phyloP scores from a whole-genome alignment of 2,329 filamentous ascomycete genomes.

The Ceratocystis colombiana region DNA sequence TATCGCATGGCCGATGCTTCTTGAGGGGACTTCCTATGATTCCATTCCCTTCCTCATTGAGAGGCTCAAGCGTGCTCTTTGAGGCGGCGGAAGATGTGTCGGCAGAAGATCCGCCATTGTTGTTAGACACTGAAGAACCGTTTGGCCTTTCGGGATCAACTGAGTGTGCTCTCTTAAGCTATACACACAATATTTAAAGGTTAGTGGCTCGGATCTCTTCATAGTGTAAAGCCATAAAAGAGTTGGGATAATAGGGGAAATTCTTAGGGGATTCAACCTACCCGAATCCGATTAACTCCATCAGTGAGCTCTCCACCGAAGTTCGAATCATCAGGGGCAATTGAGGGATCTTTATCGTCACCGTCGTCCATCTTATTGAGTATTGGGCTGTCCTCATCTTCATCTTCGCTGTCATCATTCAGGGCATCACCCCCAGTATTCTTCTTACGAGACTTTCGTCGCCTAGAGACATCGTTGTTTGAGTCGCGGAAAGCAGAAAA shows the following conservation, averaged over 20 bases:
- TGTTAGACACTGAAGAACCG: constrained; percentile 37
- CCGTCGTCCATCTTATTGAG: constrained; percentile 56
- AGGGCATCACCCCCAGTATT: constrained; percentile 54
- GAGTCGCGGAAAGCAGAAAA: constrained; percentile 80
- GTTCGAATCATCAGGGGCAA: constrained; percentile 61
- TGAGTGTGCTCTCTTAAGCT: constrained; percentile 76
- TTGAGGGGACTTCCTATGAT: constrained; percentile 61
- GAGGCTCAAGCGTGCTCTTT: constrained; percentile 23
- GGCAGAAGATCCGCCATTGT: constrained; percentile 26
- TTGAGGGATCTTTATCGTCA: constrained; percentile 49
- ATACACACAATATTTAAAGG: neutral
- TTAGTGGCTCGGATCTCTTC: neutral
- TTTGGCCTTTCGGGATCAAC: constrained; percentile 48
- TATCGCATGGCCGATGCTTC: constrained; percentile 55
- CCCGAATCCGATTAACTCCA: constrained; percentile 71
- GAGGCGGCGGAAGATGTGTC: constrained; percentile 17
- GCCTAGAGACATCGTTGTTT: constrained; percentile 44
- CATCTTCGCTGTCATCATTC: constrained; percentile 61
- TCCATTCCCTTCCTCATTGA: constrained; percentile 25
- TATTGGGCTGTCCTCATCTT: constrained; percentile 56
- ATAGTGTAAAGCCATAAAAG: neutral
- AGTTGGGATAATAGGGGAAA: neutral
- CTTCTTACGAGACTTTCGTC: constrained; percentile 53
- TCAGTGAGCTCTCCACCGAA: constrained; percentile 67
- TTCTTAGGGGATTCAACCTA: constrained; percentile 36